Base-by-base conservation (phyloP, 768 basidiomycete species). In the Hygrophorus russula region DNA sequence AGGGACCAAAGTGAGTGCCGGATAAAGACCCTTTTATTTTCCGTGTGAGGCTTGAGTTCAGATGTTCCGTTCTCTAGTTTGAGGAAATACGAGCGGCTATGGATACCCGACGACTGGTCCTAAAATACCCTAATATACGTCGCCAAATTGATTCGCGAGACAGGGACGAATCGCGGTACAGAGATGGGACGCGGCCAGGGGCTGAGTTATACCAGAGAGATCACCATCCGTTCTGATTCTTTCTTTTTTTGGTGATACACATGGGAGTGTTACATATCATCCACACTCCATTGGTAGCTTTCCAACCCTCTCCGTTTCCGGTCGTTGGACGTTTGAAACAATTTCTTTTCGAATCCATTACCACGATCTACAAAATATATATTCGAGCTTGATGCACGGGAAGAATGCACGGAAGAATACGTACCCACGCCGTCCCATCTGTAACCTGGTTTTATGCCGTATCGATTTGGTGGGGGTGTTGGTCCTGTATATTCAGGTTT, bases 391-490 rank as follows among this genome's bases (percentile, higher is more conserved):
- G 10, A 39, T 15, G 30, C 10, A 27, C 39, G 11, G 35, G 14
- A 36, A 28, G 29, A 8, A n/a, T n/a, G 15, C 12, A 53, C 17
- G 36, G 41, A 39, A 28, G 13, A 17, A 20, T 42, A 68, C 74
- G 50, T 49, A 90, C 93, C 93, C 49, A 98, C 96, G 20, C 96
- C 96, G 59, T 99, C 96, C 96, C 96, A 99, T 56, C 94, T 72
- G 59, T 92, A 90, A 0, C 96, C 96, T 18, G 96, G 96, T 50
- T 76, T 83, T 49, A 99, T 97, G 17, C 84, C 83, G 59, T 94
- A 98, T 5, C 96, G 80, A 64, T 99, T 98, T 6, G 94, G 93
- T 11, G 91, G 83, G 1, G 89, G 88, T 0, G 82, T 76, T 0
- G 93, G 89, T 10, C 93, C 92, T 13, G 62, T 68, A 59, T 97